phyloP scores from a whole-genome alignment of 306 rosid genomes.

The Pyrus pyrifolia region DNA sequence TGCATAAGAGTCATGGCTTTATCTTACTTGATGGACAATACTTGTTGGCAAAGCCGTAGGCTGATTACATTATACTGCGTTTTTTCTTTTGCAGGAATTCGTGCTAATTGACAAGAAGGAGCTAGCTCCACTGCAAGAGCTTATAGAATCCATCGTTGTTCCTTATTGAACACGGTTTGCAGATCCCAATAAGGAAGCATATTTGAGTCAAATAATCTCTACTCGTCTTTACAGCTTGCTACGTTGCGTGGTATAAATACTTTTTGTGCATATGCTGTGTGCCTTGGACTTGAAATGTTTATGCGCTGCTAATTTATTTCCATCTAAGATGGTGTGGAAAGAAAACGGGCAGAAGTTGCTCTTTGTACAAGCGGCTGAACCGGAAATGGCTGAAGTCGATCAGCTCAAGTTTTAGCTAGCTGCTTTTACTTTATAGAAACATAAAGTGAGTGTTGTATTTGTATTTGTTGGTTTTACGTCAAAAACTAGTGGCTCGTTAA shows the following conservation, averaged over 20 bases:
- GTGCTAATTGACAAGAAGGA: slow-evolving; percentile 94
- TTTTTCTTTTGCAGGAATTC: slow-evolving; percentile 60
- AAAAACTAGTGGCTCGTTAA: background rate
- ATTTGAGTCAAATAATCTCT: slow-evolving; percentile 20
- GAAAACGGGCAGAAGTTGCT: background rate
- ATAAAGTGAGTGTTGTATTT: background rate
- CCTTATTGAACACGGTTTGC: slow-evolving; percentile 54
- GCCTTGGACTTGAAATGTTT: background rate
- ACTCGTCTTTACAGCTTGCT: slow-evolving; percentile 16
- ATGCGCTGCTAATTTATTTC: slow-evolving; percentile 2
- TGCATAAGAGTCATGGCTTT: background rate
- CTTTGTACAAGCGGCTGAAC: background rate
- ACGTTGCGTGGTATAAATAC: background rate
- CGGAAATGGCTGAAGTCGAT: background rate
- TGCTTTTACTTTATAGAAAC: background rate
- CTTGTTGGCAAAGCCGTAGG: background rate
- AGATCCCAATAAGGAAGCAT: slow-evolving; percentile 23
- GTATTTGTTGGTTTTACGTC: background rate
- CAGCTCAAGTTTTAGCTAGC: background rate
- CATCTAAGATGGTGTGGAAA: slow-evolving; percentile 1
- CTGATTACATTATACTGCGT: slow-evolving; percentile 1
- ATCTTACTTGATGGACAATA: background rate
- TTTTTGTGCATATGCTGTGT: slow-evolving; percentile 26
- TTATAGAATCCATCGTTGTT: slow-evolving; percentile 82
- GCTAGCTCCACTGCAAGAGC: slow-evolving; percentile 99